Evolutionary conservation across 1,139 yeast species (phyloP).

Genomic region (Kodamaea sp.): DNA sequence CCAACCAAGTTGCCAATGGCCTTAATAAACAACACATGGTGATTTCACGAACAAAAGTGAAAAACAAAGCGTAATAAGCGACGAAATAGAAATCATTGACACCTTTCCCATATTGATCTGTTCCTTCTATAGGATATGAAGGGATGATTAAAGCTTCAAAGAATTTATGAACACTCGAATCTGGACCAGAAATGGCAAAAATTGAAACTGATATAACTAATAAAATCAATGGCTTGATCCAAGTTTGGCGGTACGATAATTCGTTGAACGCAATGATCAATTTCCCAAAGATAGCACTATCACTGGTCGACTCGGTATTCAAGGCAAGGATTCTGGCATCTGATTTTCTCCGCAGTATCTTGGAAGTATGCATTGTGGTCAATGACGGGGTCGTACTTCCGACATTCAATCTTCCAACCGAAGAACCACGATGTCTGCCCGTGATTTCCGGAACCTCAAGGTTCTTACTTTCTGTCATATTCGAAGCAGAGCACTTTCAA

Average conservation of each 20-base stretch:
- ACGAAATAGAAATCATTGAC: conserved; percentile 79
- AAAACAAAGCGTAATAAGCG: conserved; percentile 75
- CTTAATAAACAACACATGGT: conserved; percentile 77
- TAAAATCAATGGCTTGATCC: conserved; percentile 70
- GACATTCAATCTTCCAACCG: conserved; percentile 57
- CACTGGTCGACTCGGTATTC: conserved; percentile 31
- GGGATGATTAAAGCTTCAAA: conserved; percentile 66
- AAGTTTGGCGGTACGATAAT: conserved; percentile 68
- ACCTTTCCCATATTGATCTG: conserved; percentile 82
- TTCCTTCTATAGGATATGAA: conserved; percentile 63
- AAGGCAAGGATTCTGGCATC: conserved; percentile 35
- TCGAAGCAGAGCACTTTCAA: not conserved
- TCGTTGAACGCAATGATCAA: conserved; percentile 60
- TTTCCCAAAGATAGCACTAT: conserved; percentile 48
- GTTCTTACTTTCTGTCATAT: conserved; percentile 7
- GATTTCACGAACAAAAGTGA: conserved; percentile 90
- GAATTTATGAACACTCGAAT: conserved; percentile 53
- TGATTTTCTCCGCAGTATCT: conserved; percentile 34
- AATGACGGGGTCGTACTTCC: conserved; percentile 61
- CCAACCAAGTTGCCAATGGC: conserved; percentile 63
- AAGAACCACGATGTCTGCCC: conserved; percentile 49
- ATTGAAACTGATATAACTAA: conserved; percentile 37
- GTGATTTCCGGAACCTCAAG: conserved; percentile 7
- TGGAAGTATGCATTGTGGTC: conserved; percentile 47
- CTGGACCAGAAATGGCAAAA: conserved; percentile 51